These are phyloP conservation scores for Xylaria venustula DNA, from an alignment of 495 filamentous ascomycete species.

Conservation along the genomic window DNA sequence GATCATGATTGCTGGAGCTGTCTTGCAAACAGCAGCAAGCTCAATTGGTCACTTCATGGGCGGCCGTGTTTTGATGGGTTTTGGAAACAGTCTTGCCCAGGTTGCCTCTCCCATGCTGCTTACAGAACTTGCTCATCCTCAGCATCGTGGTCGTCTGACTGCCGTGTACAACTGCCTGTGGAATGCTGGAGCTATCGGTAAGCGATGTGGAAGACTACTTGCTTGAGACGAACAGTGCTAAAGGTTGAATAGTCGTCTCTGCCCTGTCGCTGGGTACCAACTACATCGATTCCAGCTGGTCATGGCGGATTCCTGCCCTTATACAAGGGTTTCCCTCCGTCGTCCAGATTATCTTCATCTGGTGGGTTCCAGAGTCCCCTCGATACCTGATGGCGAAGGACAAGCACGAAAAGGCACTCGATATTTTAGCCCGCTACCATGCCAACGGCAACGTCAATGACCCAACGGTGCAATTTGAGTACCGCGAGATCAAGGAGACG, in stretches of 20 bases:
- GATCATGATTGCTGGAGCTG: slow-evolving; percentile 63
- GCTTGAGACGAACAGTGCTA: neutral
- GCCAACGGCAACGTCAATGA: slow-evolving; percentile 55
- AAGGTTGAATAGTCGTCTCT: slow-evolving; percentile 36
- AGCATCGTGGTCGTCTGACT: slow-evolving; percentile 64
- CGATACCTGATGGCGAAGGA: slow-evolving; percentile 66
- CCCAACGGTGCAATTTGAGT: slow-evolving; percentile 60
- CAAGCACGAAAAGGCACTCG: slow-evolving; percentile 59
- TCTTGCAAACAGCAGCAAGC: slow-evolving; percentile 52
- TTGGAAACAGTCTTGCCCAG: slow-evolving; percentile 59
- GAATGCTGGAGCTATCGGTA: slow-evolving; percentile 56
- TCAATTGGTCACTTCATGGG: slow-evolving; percentile 47
- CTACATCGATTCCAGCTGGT: slow-evolving; percentile 45
- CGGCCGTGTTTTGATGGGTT: slow-evolving; percentile 53
- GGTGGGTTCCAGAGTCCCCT: slow-evolving; percentile 62
- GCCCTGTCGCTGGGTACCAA: slow-evolving; percentile 55
- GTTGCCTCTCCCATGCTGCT: slow-evolving; percentile 62
- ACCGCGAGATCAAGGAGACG: slow-evolving; percentile 58
- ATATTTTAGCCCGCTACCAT: slow-evolving; percentile 56
- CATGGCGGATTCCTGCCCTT: slow-evolving; percentile 55
- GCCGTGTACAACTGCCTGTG: slow-evolving; percentile 66
- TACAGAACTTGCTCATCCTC: slow-evolving; percentile 64
- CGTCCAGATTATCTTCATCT: slow-evolving; percentile 53
- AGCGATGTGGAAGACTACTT: neutral
- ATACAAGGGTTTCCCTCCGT: slow-evolving; percentile 50